Conservation (phyloP, 139 green algal genomes). For the Zygnema circumcarinatum region DNA sequence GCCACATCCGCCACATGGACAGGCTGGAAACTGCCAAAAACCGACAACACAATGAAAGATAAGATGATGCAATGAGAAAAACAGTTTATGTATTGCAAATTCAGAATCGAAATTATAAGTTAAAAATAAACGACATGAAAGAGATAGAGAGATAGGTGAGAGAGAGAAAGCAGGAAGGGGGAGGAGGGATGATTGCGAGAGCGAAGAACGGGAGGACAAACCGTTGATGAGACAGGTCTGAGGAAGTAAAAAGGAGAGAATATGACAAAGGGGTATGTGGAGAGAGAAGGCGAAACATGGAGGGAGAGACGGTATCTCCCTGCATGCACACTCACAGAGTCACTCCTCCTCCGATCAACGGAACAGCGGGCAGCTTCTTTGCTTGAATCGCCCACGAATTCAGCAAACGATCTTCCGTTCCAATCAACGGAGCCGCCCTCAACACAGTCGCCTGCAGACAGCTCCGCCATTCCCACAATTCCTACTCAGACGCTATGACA, state of each 20-base stretch:
- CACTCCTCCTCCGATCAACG: constrained; percentile 73
- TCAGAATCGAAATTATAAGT: no score
- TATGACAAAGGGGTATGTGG: neutral
- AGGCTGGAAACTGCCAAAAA: constrained; percentile 65
- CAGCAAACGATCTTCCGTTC: constrained; percentile 91
- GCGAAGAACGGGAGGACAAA: neutral
- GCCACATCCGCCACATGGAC: constrained; percentile 79
- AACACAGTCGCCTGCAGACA: constrained; percentile 66
- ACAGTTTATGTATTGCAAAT: neutral
- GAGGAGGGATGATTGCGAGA: neutral
- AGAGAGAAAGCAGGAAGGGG: neutral
- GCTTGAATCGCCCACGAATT: constrained; percentile 79
- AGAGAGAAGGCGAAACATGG: neutral
- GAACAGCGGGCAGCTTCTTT: constrained; percentile 71
- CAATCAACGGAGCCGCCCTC: constrained; percentile 80
- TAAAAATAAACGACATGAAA: no score
- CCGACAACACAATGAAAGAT: neutral
- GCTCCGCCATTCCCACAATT: neutral
- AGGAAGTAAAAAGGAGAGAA: constrained; percentile 12
- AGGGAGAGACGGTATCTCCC: neutral
- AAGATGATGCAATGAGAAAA: neutral
- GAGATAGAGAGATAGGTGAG: no score
- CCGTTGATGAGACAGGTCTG: no score
- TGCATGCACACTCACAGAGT: constrained; percentile 32
- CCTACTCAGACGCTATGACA: no score